A percentile compares a stretch with the other conserved stretches of the same genome.
Conservation (phyloP, 179 eudicot genomes). For the Beta lomatogona region DNA sequence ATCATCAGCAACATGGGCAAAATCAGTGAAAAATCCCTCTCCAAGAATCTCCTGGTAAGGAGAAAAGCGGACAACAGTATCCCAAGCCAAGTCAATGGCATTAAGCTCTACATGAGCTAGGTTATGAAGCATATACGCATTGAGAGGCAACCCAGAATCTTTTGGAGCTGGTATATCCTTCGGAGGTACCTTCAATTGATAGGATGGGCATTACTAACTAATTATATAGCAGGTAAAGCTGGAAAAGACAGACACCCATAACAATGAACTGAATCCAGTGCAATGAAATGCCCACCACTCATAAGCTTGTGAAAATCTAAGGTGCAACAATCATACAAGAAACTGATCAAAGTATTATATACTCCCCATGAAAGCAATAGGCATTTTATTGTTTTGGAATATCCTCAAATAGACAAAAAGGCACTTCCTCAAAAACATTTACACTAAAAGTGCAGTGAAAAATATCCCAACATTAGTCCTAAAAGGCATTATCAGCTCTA, state of each 20-base stretch:
- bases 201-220: constrained; percentile 10
- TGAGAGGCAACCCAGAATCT: constrained; percentile 79
- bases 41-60: constrained; percentile 69
- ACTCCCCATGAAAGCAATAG: too few species aligned
- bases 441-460: too few species aligned
- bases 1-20: constrained; percentile 97
- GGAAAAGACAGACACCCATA: neutral
- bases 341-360: neutral
- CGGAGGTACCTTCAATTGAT: constrained; percentile 63
- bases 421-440: too few species aligned
- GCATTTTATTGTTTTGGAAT: too few species aligned
- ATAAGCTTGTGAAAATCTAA: neutral
- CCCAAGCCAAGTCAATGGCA: constrained; percentile 96
- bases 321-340: neutral
- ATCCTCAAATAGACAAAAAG: too few species aligned
- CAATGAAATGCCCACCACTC: constrained; percentile 3
- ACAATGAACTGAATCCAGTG: neutral
- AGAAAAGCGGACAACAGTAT: constrained; percentile 92
- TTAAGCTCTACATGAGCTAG: constrained; percentile 95
- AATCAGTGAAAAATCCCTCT: constrained; percentile 78
- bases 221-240: neutral
- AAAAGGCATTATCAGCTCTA: too few species aligned
- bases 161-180: constrained; percentile 82
- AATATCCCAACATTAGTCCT: too few species aligned
- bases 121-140: constrained; percentile 91